These are phyloP conservation scores for Escallonia rubra DNA, from an alignment of 129 eudicot genomes.

Conservation along the genomic window DNA sequence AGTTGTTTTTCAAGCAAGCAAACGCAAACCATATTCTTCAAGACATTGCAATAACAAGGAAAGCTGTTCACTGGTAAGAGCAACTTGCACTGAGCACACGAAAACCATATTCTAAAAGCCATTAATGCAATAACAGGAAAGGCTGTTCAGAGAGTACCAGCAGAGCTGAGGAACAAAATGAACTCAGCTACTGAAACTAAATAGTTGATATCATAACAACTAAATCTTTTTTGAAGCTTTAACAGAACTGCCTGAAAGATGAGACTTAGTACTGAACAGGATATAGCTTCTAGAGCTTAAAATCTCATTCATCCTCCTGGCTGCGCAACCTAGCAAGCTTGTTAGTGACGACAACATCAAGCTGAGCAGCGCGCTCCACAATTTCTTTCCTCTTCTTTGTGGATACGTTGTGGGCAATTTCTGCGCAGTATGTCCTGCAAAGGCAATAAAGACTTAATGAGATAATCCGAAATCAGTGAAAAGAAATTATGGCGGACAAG, in stretches of 20 bases:
- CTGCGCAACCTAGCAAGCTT: slow-evolving; percentile 59
- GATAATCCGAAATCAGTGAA: neutral
- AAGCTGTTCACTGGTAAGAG: no score
- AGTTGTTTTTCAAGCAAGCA: no score
- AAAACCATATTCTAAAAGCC: no score
- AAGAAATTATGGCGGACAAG: neutral
- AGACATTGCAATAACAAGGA: no score
- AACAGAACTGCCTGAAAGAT: neutral
- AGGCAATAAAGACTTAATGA: neutral
- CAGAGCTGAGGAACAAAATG: neutral
- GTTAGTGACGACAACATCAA: slow-evolving; percentile 65
- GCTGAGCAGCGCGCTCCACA: slow-evolving; percentile 51
- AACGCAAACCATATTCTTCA: no score
- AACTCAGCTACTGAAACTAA: neutral
- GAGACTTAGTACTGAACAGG: neutral
- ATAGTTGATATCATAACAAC: neutral
- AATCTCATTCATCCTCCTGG: slow-evolving; percentile 55
- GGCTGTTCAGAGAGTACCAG: no score
- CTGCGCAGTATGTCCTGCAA: slow-evolving; percentile 44
- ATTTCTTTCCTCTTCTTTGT: slow-evolving; percentile 56
- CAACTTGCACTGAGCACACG: no score
- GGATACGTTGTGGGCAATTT: slow-evolving; percentile 56
- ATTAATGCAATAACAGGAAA: no score
- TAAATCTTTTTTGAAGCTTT: neutral
- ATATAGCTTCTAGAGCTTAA: neutral